These are phyloP conservation scores for Dactylellina cionopaga DNA, from an alignment of 2,329 filamentous ascomycete genomes.

Conservation along the genomic window DNA sequence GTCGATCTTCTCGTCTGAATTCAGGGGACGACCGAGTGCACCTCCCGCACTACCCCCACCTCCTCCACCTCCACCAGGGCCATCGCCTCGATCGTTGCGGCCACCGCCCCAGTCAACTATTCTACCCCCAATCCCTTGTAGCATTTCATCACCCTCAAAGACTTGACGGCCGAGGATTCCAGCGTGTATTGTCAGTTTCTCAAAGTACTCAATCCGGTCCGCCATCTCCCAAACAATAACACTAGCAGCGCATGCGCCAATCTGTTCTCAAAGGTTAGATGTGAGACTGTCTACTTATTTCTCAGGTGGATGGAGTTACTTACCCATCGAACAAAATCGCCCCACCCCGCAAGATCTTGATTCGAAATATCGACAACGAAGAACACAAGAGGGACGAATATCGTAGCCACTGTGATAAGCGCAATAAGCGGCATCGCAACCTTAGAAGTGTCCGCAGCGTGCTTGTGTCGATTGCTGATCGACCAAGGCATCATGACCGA, in stretches of 20 bases:
- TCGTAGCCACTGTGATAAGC: slow-evolving; percentile 78
- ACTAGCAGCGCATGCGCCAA: slow-evolving; percentile 91
- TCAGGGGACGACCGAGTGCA: slow-evolving; percentile 31
- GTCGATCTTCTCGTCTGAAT: slow-evolving; percentile 32
- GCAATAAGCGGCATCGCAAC: slow-evolving; percentile 70
- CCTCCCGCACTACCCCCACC: slow-evolving; percentile 19
- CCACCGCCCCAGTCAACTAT: slow-evolving; percentile 35
- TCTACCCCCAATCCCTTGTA: slow-evolving; percentile 65
- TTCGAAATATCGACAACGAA: slow-evolving; percentile 91
- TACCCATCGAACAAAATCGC: slow-evolving; percentile 91
- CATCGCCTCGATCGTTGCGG: slow-evolving; percentile 18
- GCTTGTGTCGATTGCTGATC: slow-evolving; percentile 42
- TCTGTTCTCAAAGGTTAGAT: slow-evolving; percentile 26
- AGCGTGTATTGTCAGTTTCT: slow-evolving; percentile 92
- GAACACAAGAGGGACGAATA: slow-evolving; percentile 89
- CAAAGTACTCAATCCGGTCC: slow-evolving; percentile 88
- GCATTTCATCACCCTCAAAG: slow-evolving; percentile 93
- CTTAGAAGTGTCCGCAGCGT: slow-evolving; percentile 44
- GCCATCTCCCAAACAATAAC: slow-evolving; percentile 99
- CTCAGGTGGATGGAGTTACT: not conserved
- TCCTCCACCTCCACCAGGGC: slow-evolving; percentile 38
- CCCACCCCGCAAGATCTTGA: slow-evolving; percentile 87
- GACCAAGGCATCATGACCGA: slow-evolving; percentile 52
- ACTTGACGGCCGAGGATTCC: slow-evolving; percentile 90
- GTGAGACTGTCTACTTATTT: not conserved